Base-by-base conservation (phyloP, 108 stramenopile genomes). In the Nannochloropsis gaditana region DNA sequence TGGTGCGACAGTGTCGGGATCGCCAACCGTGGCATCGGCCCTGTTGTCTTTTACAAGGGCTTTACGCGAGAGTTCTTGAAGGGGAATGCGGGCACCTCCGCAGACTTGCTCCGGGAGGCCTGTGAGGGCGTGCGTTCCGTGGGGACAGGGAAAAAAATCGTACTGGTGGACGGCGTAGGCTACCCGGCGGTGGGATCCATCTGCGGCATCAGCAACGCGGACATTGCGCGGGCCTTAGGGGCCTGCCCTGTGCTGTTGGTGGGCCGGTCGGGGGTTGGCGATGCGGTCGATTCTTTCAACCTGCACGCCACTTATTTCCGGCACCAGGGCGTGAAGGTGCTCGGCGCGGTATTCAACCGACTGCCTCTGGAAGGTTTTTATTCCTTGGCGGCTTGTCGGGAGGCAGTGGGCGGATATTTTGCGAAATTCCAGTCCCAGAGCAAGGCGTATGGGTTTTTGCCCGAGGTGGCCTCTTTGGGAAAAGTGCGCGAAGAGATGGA, bases 151-250 rank as follows among this genome's bases (percentile, higher is more conserved):
- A 87, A 88, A 21, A 87, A 86, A 83, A 87, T 96, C 9, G 95
- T 97, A 0, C 85, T 98, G 17, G 93, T 98, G 6, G 98, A 98
- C 86, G 98, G 98, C 19, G 98, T 98, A 11, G 98, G 98, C 42
- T 98, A 96, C 91, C 98, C 98, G 11, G 92, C 96, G 3, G 98
- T 98, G 43, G 98, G 98, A 43, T 93, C 93, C 44, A 98, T 98
- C 87, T 95, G 94, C 82, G 95, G 96, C 17, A 93, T 96, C 8
- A 95, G 95, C 86, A 98, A 97, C 89, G 98, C 95, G 1, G 93
- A 94, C 47, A 93, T 96, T 9, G 93, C 94, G 15, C 79, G 15
- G 93, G 92, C 9, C 94, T 90, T 83, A n/a, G 59, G 59, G 59
- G 59, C 93, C 9, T 89, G 91, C 86, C 92, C 93, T 86, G 97